phyloP scores from a whole-genome alignment of 164 flowering plant species.

The Kingdonia uniflora region DNA sequence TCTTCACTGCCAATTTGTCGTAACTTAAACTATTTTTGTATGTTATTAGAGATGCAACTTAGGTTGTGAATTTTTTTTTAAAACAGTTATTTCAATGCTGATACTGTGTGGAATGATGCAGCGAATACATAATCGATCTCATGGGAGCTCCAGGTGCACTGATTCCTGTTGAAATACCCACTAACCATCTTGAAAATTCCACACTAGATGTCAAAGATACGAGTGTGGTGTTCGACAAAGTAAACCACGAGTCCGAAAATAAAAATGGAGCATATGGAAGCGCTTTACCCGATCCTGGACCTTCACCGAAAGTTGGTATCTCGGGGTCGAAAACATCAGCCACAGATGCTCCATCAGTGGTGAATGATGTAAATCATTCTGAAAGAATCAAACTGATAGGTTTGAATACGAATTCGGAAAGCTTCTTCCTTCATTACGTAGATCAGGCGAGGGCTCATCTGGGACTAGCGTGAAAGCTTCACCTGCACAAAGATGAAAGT shows the following conservation, averaged over 20 bases:
- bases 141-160: constrained; percentile 98
- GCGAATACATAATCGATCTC: constrained; percentile 91
- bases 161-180: constrained; percentile 85
- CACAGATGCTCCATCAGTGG: constrained; percentile 10
- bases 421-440: constrained; percentile 32
- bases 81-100: constrained; percentile 1
- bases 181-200: constrained; percentile 36
- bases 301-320: constrained; percentile 12
- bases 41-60: background rate
- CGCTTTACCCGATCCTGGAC: constrained; percentile 15
- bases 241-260: constrained; percentile 4
- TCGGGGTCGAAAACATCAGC: constrained; percentile 18
- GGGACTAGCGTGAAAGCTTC: constrained; percentile 29
- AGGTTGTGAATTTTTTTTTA: too few species aligned
- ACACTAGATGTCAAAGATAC: constrained; percentile 26
- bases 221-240: constrained; percentile 21
- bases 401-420: constrained; percentile 50
- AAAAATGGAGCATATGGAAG: constrained; percentile 10
- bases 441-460: constrained; percentile 24
- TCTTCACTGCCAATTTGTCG: too few species aligned
- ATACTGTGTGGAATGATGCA: constrained; percentile 31
- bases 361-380: constrained; percentile 10
- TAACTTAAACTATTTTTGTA: too few species aligned
- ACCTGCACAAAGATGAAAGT: constrained; percentile 60
- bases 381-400: constrained; percentile 28